Base-by-base conservation (phyloP, 2,329 filamentous ascomycete species). In the Ceratocystis cacaofunesta region DNA sequence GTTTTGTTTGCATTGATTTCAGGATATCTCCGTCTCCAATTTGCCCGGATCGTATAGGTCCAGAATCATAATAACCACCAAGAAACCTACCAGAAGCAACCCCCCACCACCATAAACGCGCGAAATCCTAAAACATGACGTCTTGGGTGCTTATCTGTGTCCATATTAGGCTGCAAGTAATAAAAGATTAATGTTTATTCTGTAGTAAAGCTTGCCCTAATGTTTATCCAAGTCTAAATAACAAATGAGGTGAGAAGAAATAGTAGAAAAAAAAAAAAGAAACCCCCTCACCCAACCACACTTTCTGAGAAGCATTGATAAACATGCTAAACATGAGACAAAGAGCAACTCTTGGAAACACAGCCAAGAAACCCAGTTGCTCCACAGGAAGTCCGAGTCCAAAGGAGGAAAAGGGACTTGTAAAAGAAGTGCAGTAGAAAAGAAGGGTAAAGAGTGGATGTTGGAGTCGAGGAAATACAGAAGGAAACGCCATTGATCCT, bases 191-290 rank as follows among this genome's bases (percentile, higher is more conserved):
- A 19, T 58, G 52, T 58, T 32, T 58, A 58, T 58, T 58, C 6
- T 28, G 17, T 58, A 58, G 52, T 58, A 58, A 57, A 58, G 52
- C 52, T 58, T 58, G 28, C 52, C 52, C 52, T 58, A 58, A 58
- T 32, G 52, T 58, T 58, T 58, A 58, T 58, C 52, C 52, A 58
- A 58, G 52, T 58, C 52, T 58, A 58, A 58, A 58, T 12, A 58
- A 58, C 17, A 25, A 61, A 61, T n/a, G 15, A 44, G 25, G 22
- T 10, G 32, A 61, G 44, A 36, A 61, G 46, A 46, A 46, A 8
- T 17, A 61, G 4, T 25, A 43, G 15, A 41, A 44, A 46, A 25
- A 12, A 61, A 30, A 61, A 61, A 28, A 41, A 22, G 22, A 22
- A 22, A 22, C 22, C 58, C 32, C 10, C 32, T 22, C n/a, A n/a